Evolutionary conservation across 257 asterid genomes (phyloP), one percentile per base, ranked within the genome.

Genomic region (Cynanchum wilfordii): DNA sequence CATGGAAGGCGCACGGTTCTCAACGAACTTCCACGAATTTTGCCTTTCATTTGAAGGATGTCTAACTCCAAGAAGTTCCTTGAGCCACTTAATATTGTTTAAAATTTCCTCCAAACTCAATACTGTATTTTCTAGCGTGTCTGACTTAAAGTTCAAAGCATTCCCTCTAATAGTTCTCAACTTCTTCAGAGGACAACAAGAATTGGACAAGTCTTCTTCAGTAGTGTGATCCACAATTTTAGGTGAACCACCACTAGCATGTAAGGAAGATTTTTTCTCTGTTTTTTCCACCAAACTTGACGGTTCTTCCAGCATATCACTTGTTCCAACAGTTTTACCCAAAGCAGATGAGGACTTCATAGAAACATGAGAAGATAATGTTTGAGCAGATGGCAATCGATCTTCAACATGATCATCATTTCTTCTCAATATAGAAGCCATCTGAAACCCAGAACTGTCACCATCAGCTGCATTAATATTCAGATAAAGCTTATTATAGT

Each of bases 21-120:
- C 83, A 56, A 80, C 67, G 25, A 80, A 78, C 69, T 73, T 67
- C 81, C 79, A 80, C 8, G 77, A 47, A 64, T 79, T 57, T 42
- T 29, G 63, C 15, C 25, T 49, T 54, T 64, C 69, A 36, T 70
- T 29, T 13, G 78, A 60, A 68, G 55, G 3, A 59, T 75, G 78
- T 24, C 76, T 71, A 3, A 52, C 66, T 71, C 47, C 66, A 22
- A 80, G 7, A 27, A 78, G 49, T 25, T 70, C 52, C 62, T 70
- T 78, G 40, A 81, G 76, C 85, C 83, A 76, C 59, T 52, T 76
- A 62, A 81, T 47, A 74, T 80, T 84, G 68, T 50, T 76, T 5
- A 33, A 62, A 7, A 81, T 64, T 74, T 78, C 80, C 69, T 73
- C 83, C 66, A 84, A 70, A 59, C 76, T 80, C 69, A 76, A 8